A percentile compares a stretch with the other conserved stretches of the same genome.
Conservation (phyloP, 208 protist species). For the Leishmania major region DNA sequence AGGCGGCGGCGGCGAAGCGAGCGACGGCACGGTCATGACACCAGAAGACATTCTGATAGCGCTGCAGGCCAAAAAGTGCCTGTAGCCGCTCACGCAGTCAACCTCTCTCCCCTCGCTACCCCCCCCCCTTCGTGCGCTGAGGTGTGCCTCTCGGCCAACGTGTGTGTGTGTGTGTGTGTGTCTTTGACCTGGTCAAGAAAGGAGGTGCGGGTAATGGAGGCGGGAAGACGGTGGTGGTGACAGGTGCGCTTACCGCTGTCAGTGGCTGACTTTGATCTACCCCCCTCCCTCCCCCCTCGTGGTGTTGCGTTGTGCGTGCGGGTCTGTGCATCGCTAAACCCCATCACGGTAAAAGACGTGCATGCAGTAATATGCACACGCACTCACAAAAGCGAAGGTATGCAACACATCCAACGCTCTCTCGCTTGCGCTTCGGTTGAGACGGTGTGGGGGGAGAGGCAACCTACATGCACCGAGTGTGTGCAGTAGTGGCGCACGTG, state of each 20-base stretch:
- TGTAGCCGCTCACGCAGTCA: background rate
- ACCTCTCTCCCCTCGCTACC: background rate
- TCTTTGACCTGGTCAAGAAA: constrained; percentile 1
- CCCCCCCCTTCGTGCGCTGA: background rate
- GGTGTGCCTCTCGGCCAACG: background rate
- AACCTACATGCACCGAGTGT: background rate
- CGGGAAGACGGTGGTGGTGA: background rate
- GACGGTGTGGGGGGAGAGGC: background rate
- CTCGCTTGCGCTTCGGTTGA: background rate
- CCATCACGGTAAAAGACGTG: background rate
- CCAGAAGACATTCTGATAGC: constrained; percentile 55
- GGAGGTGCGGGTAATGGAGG: background rate
- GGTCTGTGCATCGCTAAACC: background rate
- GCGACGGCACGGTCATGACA: constrained; percentile 11
- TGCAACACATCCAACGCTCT: background rate
- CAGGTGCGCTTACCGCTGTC: background rate
- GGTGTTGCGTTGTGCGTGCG: too few relatives aligned
- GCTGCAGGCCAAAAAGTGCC: constrained; percentile 27
- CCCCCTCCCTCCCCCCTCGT: background rate
- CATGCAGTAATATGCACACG: too few relatives aligned
- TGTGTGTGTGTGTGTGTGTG: background rate
- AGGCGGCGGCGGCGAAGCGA: background rate
- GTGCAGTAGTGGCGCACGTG: background rate
- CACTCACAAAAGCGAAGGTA: background rate
- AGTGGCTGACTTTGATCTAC: background rate